Evolutionary conservation across 2,329 filamentous ascomycete genomes (phyloP), one percentile per base, ranked within the genome.

Genomic region (Alternaria novae-zelandiae): DNA sequence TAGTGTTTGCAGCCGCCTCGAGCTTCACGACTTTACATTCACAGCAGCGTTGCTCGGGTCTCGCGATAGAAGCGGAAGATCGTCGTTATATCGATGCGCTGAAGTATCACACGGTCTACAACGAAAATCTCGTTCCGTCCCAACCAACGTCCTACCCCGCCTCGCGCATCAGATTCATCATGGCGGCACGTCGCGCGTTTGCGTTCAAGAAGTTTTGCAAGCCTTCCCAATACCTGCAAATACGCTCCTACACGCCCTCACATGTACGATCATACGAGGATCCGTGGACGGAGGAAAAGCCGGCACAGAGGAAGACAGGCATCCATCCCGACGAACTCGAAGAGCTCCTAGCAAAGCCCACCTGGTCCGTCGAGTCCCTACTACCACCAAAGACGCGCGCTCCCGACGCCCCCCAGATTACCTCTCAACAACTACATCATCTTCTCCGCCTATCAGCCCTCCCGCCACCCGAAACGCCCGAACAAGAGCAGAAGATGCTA

Each of bases 401-500:
- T n/a, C 47, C 74, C 50, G 65, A 76, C 17, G 68, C 74, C 2
- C 78, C 79, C 43, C 77, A 63, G 60, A 86, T 96, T 65, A 89
- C 90, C 0, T 83, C 88, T 1, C 77, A 87, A 47, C 89, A 93
- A 78, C 86, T 98, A 0, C 89, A 88, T 71, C 95, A 97, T 79
- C 89, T 98, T 10, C 89, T 97, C 36, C 91, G 92, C 17, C 89
- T 98, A 43, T 97, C 94, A 5, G 94, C 95, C 13, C 89, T 99
- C 0, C 94, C 95, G 0, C 86, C 86, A 1, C 94, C 95, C 0
- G 81, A 84, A 17, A 84, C 84, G 2, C 68, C 82, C 2, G 84
- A 84, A 55, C 90, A 94, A 71, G 91, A 97, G 77, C 73, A 83
- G 0, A 81, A 84, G 25, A 93, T 97, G 88, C 86, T 97, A 4